phyloP scores from a whole-genome alignment of 1,284 basidiomycete genomes.

The Tylopilus microsporus region DNA sequence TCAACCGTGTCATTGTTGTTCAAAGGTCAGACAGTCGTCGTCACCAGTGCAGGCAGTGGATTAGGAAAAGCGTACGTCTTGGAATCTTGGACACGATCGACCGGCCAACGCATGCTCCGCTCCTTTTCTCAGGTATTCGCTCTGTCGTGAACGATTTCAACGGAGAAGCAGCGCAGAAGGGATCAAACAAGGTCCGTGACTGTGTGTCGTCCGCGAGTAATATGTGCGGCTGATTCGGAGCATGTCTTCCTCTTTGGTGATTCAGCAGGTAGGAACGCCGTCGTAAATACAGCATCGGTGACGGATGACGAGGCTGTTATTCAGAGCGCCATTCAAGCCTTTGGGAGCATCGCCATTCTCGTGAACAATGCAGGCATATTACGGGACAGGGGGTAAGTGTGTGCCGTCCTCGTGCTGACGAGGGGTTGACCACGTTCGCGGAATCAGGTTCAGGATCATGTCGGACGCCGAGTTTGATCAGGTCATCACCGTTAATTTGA shows the following conservation, averaged over 20 bases:
- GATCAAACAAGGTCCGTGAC: conserved; percentile 69
- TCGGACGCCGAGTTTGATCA: conserved; percentile 85
- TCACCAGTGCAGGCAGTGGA: conserved; percentile 96
- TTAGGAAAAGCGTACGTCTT: conserved; percentile 79
- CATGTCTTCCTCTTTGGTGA: neutral
- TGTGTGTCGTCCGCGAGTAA: neutral
- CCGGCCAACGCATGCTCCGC: neutral
- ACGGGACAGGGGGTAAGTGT: conserved; percentile 67
- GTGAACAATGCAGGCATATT: conserved; percentile 99
- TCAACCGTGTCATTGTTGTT: conserved; percentile 56
- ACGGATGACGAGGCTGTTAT: conserved; percentile 87
- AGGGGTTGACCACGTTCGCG: neutral
- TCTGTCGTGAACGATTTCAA: conserved; percentile 95
- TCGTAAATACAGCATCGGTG: conserved; percentile 84
- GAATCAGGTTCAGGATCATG: conserved; percentile 83
- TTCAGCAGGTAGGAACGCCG: conserved; percentile 81
- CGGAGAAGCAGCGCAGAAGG: conserved; percentile 82
- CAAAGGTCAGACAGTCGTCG: conserved; percentile 87
- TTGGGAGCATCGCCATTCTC: conserved; percentile 77
- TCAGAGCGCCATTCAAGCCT: conserved; percentile 81
- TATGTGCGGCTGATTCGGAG: no score
- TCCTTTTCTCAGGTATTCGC: conserved; percentile 65
- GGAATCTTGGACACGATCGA: neutral
- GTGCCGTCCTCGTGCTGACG: neutral
- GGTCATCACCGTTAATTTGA: conserved; percentile 86